Conservation (phyloP, 306 rosid species). For the Astragalus glycyphyllos region DNA sequence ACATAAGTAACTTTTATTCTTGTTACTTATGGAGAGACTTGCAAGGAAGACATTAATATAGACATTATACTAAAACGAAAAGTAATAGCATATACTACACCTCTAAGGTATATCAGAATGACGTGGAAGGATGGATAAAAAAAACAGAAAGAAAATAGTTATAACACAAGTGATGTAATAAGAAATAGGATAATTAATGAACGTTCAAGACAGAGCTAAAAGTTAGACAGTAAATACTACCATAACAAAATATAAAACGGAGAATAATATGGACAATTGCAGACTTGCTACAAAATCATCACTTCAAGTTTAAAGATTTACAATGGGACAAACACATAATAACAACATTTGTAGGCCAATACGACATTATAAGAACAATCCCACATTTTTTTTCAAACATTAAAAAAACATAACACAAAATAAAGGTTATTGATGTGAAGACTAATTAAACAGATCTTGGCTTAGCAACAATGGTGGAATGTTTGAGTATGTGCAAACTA, state of each 20-base stretch:
- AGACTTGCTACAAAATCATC: constrained; percentile 33
- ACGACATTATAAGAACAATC: constrained; percentile 5
- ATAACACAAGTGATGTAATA: too few species aligned
- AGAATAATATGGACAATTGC: background rate
- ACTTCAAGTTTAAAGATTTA: constrained; percentile 36
- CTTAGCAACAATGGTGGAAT: constrained; percentile 82
- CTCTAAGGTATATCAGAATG: too few species aligned
- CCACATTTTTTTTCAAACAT: constrained; percentile 26
- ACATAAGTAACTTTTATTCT: too few species aligned
- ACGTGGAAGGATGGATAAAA: too few species aligned
- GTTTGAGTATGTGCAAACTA: constrained; percentile 86
- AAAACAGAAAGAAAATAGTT: too few species aligned
- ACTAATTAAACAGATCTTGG: constrained; percentile 51
- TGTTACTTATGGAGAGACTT: too few species aligned
- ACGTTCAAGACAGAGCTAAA: background rate
- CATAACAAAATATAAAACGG: background rate
- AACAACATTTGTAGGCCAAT: background rate
- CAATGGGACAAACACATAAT: constrained; percentile 27
- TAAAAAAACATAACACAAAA: constrained; percentile 26
- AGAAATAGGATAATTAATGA: too few species aligned
- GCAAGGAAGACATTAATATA: too few species aligned
- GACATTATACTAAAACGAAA: too few species aligned
- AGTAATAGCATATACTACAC: too few species aligned
- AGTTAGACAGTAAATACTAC: background rate
- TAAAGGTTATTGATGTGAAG: constrained; percentile 15